Conservation (phyloP, 345 rosid species). For the Clarkia xantiana region DNA sequence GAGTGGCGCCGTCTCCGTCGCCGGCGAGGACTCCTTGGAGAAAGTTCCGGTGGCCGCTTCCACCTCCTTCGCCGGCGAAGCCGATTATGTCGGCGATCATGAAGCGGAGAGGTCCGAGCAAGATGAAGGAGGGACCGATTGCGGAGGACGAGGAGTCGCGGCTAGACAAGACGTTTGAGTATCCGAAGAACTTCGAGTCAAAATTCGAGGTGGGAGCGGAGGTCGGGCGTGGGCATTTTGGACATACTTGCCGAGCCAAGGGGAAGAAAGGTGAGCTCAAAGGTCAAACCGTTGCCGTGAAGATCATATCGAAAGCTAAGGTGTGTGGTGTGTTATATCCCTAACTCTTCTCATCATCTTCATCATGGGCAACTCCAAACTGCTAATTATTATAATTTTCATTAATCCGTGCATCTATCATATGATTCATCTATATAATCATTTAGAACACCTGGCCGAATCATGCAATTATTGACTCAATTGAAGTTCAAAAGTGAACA, state of each 20-base stretch:
- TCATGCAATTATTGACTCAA: no score
- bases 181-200: constrained; percentile 53
- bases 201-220: constrained; percentile 79
- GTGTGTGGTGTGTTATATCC: constrained; percentile 20
- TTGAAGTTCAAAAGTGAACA: no score
- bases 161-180: constrained; percentile 81
- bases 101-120: constrained; percentile 23
- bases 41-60: constrained; percentile 84
- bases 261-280: constrained; percentile 72
- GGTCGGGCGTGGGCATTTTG: constrained; percentile 95
- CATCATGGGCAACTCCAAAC: neutral
- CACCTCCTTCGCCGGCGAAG: constrained; percentile 97
- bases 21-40: constrained; percentile 78
- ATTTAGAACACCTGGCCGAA: neutral
- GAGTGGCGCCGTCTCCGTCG: constrained; percentile 72
- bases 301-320: constrained; percentile 87
- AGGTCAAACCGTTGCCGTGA: constrained; percentile 74
- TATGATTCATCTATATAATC: no score
- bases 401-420: no score
- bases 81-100: constrained; percentile 69
- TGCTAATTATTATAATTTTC: neutral
- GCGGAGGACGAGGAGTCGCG: constrained; percentile 42
- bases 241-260: constrained; percentile 87
- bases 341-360: neutral
- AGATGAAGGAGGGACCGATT: constrained; percentile 51